Base-by-base conservation (phyloP, 2,329 filamentous ascomycete species). In the Monosporascus sp. region DNA sequence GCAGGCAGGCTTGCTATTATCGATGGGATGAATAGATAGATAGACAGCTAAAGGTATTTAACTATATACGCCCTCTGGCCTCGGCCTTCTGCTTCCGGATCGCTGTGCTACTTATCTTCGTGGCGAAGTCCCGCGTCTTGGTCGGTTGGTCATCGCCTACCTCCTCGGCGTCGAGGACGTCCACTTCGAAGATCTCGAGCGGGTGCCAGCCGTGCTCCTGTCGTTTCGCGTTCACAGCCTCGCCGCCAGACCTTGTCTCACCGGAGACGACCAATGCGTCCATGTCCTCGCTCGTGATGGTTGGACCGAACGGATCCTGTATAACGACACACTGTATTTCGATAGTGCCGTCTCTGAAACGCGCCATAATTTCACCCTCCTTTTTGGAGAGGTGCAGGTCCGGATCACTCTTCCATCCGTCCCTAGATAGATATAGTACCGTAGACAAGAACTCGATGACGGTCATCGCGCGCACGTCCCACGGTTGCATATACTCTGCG, bases 81-180 rank as follows among this genome's bases (percentile, higher is more conserved):
- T 64, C 61, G 15, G 63, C 62, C 52, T 70, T 74, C 54, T 73
- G 74, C 64, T 75, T 73, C 50, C 87, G 77, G 61, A 96, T 96
- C 54, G 88, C 88, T 1, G 92, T 95, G 72, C 92, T 97, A 75
- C 91, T 96, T 61, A 97, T 89, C 74, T 97, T 97, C 56, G 82
- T 80, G 25, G 86, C 82, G 70, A 95, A 96, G 59, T 81, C 78
- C 53, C 85, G 80, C 14, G 67, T 74, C 58, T 71, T 73, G n/a
- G 62, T 70, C 39, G 61, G 43, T 25, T 14, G 67, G 43, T 62
- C 63, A 2, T 75, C 72, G n/a, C 75, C 71, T 44, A 77, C 74
- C 50, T 83, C 82, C 39, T 80, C 77, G 3, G 85, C 80, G 69
- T 93, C 88, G 17, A 99, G 78, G 15, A 97, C 90, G 63, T 94